phyloP scores from a whole-genome alignment of 1,284 basidiomycete species.

The Cutaneotrichosporon sp. region DNA sequence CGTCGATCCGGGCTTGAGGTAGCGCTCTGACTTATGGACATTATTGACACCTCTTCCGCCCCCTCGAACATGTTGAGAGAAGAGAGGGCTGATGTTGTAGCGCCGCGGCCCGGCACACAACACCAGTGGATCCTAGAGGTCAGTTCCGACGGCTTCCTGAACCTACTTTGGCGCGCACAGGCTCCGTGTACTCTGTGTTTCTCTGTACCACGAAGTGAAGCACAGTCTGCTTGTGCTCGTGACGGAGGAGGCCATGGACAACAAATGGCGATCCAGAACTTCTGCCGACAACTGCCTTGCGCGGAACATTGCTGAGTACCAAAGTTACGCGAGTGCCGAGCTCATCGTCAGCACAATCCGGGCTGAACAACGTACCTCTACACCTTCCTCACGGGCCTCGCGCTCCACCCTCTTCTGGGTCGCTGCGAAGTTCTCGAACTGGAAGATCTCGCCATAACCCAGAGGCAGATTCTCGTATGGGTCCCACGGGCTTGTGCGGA shows the following conservation, averaged over 20 bases:
- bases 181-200: constrained; percentile 89
- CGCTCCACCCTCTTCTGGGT: constrained; percentile 75
- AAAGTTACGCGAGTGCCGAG: constrained; percentile 76
- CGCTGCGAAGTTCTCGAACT: constrained; percentile 90
- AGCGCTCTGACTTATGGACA: constrained; percentile 97
- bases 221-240: constrained; percentile 95
- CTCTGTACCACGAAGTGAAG: constrained; percentile 90
- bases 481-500: constrained; percentile 96
- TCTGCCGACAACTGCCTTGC: constrained; percentile 42
- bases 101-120: constrained; percentile 86
- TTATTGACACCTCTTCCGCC: constrained; percentile 91
- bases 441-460: constrained; percentile 94
- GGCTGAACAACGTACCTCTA: constrained; percentile 61
- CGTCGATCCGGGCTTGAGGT: constrained; percentile 76
- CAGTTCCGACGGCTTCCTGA: background rate
- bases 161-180: constrained; percentile 82
- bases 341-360: constrained; percentile 51
- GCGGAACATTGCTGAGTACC: constrained; percentile 69
- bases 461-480: constrained; percentile 92
- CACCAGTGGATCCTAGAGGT: constrained; percentile 73
- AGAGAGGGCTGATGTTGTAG: constrained; percentile 79
- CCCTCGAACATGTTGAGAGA: constrained; percentile 86
- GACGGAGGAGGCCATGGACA: constrained; percentile 81
- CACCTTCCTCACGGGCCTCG: constrained; percentile 63
- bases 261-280: constrained; percentile 61